Evolutionary conservation across 1,284 basidiomycete genomes (phyloP).

Genomic region (Cutaneotrichosporon arboriforme): DNA sequence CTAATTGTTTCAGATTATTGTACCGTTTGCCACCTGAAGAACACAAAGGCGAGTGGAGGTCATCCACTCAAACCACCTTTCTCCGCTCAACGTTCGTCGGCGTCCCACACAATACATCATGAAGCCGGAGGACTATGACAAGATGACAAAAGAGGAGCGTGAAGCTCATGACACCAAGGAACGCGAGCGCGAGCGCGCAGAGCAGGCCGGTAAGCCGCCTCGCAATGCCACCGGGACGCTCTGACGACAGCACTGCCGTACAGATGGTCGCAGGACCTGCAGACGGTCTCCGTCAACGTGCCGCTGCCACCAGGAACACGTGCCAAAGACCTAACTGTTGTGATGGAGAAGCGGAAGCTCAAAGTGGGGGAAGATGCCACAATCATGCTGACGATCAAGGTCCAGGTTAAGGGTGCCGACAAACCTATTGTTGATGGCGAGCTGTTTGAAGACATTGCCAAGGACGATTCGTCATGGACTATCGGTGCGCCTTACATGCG

Average conservation of each 20-base stretch:
- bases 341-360: constrained; percentile 74
- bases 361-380: constrained; percentile 41
- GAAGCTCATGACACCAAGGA: constrained; percentile 65
- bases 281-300: constrained; percentile 75
- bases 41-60: constrained; percentile 1
- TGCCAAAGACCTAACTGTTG: constrained; percentile 67
- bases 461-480: constrained; percentile 97
- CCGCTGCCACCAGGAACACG: constrained; percentile 83
- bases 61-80: not conserved
- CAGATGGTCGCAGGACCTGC: constrained; percentile 83
- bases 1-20: too few relatives aligned
- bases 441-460: constrained; percentile 84
- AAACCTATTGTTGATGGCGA: constrained; percentile 84
- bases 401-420: constrained; percentile 71
- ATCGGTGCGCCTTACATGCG: constrained; percentile 58
- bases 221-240: too few relatives aligned
- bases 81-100: not conserved
- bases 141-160: constrained; percentile 68
- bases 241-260: constrained; percentile 71
- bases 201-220: constrained; percentile 86
- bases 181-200: constrained; percentile 62
- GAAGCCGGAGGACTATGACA: constrained; percentile 51
- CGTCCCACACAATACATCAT: not conserved
- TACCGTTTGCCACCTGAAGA: not conserved
- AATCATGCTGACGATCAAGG: constrained; percentile 33